Evolutionary conservation across 768 basidiomycete genomes (phyloP).

Genomic region (Tephrocybe sp.): DNA sequence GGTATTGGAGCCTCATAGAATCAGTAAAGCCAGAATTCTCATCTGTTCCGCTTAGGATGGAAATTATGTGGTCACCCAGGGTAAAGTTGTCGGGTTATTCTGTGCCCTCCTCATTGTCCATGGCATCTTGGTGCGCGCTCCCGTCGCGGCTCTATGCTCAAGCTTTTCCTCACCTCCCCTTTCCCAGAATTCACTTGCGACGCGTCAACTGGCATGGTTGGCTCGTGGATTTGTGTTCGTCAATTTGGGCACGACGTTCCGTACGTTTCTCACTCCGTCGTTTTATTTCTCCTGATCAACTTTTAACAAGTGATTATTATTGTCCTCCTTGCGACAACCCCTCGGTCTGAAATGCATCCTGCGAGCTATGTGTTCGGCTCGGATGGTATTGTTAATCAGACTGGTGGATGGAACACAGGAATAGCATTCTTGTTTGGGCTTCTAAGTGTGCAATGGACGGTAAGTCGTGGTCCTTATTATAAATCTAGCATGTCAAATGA

Average conservation of each 20-base stretch:
- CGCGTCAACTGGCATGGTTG: slow-evolving; percentile 68
- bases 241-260: slow-evolving; percentile 76
- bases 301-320: slow-evolving; percentile 72
- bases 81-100: slow-evolving; percentile 79
- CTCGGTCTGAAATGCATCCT: slow-evolving; percentile 74
- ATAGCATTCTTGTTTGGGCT: slow-evolving; percentile 84
- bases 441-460: slow-evolving; percentile 86
- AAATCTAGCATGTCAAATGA: background rate
- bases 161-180: background rate
- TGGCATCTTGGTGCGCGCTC: slow-evolving; percentile 55
- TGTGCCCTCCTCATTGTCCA: slow-evolving; percentile 73
- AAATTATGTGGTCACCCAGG: slow-evolving; percentile 58
- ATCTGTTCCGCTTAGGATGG: slow-evolving; percentile 36
- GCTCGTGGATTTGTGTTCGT: slow-evolving; percentile 83
- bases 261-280: slow-evolving; percentile 31
- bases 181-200: slow-evolving; percentile 66
- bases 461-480: slow-evolving; percentile 29
- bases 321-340: slow-evolving; percentile 72
- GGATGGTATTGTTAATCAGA: slow-evolving; percentile 70
- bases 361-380: slow-evolving; percentile 79
- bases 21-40: background rate
- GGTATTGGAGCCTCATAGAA: slow-evolving; percentile 21
- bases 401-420: slow-evolving; percentile 77
- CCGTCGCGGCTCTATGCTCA: background rate
- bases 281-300: slow-evolving; percentile 6